Percentiles rank a stretch among this genome's conserved stretches.
phyloP scores from a whole-genome alignment of 768 basidiomycete species.

The Cystobasidium onofrii region DNA sequence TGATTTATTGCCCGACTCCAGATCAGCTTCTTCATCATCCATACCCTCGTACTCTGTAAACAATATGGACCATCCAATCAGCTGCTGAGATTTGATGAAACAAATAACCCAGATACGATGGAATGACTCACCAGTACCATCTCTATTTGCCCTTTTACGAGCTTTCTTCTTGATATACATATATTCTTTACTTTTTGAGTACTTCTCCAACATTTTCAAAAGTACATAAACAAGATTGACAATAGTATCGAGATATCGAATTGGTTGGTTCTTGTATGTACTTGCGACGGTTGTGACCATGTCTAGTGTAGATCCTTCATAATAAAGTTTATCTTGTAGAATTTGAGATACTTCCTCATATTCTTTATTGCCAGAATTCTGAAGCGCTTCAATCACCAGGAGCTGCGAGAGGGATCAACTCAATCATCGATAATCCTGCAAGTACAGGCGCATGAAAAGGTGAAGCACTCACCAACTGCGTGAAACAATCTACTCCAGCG shows the following conservation, averaged over 20 bases:
- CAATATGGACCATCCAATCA: not conserved
- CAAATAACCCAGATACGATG: not conserved
- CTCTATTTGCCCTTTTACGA: slow-evolving; percentile 51
- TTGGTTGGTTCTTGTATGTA: slow-evolving; percentile 62
- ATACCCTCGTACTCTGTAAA: slow-evolving; percentile 56
- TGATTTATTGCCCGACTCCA: slow-evolving; percentile 51
- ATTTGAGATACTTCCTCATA: slow-evolving; percentile 68
- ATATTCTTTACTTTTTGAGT: slow-evolving; percentile 62
- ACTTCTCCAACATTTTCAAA: slow-evolving; percentile 80
- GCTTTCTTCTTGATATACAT: slow-evolving; percentile 69
- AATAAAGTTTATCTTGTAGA: slow-evolving; percentile 82
- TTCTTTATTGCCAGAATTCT: slow-evolving; percentile 51
- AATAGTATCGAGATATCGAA: slow-evolving; percentile 74
- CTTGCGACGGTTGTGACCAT: slow-evolving; percentile 69
- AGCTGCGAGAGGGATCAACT: slow-evolving; percentile 52
- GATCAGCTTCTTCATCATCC: slow-evolving; percentile 57
- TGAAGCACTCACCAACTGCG: slow-evolving; percentile 57
- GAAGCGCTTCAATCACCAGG: slow-evolving; percentile 77
- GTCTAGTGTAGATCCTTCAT: slow-evolving; percentile 89
- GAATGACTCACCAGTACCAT: slow-evolving; percentile 12
- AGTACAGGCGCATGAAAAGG: too few relatives aligned
- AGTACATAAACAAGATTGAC: slow-evolving; percentile 75
- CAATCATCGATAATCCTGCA: too few relatives aligned
- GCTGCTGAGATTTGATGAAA: too few relatives aligned
- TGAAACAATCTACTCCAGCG: slow-evolving; percentile 86